A percentile compares a stretch with the other conserved stretches of the same genome.
Evolutionary conservation across 2,329 filamentous ascomycete species (phyloP).

Genomic region (Pseudogymnoascus sp.): DNA sequence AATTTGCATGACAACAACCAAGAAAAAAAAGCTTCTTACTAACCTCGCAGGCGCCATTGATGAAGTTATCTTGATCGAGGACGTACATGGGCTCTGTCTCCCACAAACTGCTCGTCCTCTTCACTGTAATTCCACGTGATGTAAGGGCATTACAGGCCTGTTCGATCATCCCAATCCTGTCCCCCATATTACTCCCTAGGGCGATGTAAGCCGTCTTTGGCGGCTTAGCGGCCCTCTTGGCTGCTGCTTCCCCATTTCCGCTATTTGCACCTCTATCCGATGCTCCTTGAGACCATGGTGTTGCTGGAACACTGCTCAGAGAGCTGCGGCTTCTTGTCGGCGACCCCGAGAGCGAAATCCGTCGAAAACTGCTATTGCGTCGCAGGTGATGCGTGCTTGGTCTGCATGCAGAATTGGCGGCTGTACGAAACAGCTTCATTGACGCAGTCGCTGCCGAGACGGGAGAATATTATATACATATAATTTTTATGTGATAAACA

Average conservation of each 20-base stretch:
- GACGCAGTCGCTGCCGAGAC: not conserved
- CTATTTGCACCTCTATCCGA: not conserved
- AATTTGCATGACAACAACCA: not conserved
- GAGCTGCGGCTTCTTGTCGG: constrained; percentile 9
- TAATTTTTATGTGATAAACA: not conserved
- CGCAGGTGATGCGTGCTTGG: not conserved
- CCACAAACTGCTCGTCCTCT: constrained; percentile 79
- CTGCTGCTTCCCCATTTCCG: not conserved
- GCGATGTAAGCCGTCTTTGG: constrained; percentile 61
- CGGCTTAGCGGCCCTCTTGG: constrained; percentile 5
- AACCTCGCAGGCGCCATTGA: constrained; percentile 91
- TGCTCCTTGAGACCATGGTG: constrained; percentile 16
- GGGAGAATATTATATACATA: not conserved
- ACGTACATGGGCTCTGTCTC: constrained; percentile 98
- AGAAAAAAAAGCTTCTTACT: constrained; percentile 25
- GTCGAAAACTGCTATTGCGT: not conserved
- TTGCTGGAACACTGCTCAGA: constrained; percentile 8
- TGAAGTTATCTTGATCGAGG: constrained; percentile 74
- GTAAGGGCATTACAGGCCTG: constrained; percentile 73
- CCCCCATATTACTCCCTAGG: constrained; percentile 84
- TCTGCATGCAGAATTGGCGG: constrained; percentile 3
- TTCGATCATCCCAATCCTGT: constrained; percentile 79
- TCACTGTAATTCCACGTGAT: constrained; percentile 60
- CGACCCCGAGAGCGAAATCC: not conserved
- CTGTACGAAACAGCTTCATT: constrained; percentile 9